A percentile compares a stretch with the other conserved stretches of the same genome.
These are phyloP conservation scores for Neopestalotiopsis sp. DNA, from an alignment of 2,329 filamentous ascomycete species.

Conservation along the genomic window DNA sequence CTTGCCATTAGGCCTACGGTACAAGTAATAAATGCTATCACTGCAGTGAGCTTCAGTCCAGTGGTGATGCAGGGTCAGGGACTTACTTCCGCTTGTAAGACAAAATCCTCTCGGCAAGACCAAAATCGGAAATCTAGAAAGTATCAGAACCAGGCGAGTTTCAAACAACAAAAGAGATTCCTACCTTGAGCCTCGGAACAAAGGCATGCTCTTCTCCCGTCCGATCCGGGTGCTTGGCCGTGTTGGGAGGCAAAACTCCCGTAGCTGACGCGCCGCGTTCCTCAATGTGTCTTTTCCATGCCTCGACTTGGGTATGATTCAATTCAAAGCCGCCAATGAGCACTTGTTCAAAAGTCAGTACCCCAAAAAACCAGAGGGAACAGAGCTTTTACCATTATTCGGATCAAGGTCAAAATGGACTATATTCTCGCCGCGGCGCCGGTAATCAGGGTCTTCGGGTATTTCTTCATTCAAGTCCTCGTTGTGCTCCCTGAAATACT, in stretches of 20 bases:
- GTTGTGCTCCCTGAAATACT: not conserved
- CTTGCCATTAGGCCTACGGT: not conserved
- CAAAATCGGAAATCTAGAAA: not conserved
- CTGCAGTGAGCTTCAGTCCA: not conserved
- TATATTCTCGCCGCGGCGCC: not conserved
- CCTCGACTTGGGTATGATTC: not conserved
- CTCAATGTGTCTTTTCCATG: not conserved
- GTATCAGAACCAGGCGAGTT: not conserved
- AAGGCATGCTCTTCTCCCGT: not conserved
- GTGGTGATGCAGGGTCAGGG: not conserved
- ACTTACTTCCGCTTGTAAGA: slow-evolving; percentile 2
- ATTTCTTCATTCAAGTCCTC: not conserved
- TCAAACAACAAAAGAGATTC: not conserved
- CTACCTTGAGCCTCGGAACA: not conserved
- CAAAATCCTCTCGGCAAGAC: not conserved
- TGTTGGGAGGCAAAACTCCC: not conserved
- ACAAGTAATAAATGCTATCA: not conserved
- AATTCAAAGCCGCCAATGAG: not conserved
- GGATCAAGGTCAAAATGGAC: slow-evolving; percentile 7
- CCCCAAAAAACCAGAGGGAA: not conserved
- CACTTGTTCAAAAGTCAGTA: not conserved
- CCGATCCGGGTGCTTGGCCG: not conserved
- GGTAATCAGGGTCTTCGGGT: not conserved
- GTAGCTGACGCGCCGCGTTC: too few relatives aligned
- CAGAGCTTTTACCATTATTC: not conserved